Conservation (phyloP, 2,329 filamentous ascomycete species). For the Ilyonectria sp. region DNA sequence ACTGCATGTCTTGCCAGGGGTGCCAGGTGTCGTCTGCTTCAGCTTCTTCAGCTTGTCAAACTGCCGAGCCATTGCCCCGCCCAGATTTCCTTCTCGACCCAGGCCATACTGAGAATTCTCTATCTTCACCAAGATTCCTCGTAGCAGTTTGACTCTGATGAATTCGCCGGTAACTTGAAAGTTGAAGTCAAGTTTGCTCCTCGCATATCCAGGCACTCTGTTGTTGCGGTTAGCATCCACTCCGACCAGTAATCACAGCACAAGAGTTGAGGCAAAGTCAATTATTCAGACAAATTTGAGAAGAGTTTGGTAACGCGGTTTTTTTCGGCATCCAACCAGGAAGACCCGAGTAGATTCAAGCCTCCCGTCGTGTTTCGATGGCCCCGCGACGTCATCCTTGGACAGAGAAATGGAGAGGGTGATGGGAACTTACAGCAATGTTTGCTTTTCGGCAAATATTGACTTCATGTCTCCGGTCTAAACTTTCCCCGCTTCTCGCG, state of each 20-base stretch:
- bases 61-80: constrained; percentile 15
- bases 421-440: constrained; percentile 34
- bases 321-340: constrained; percentile 68
- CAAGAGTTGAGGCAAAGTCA: constrained; percentile 27
- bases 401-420: constrained; percentile 21
- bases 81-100: not conserved
- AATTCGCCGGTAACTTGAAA: not conserved
- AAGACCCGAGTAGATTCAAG: constrained; percentile 43
- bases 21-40: constrained; percentile 20
- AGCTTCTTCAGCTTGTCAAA: constrained; percentile 24
- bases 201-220: constrained; percentile 7
- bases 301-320: constrained; percentile 77
- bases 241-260: constrained; percentile 7
- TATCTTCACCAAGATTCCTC: not conserved
- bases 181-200: constrained; percentile 9
- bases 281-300: constrained; percentile 72
- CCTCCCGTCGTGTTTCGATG: constrained; percentile 56
- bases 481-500: constrained; percentile 77
- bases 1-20: constrained; percentile 15
- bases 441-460: constrained; percentile 7
- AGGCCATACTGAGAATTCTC: not conserved
- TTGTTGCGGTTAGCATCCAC: constrained; percentile 14
- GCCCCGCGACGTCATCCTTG: constrained; percentile 70
- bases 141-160: not conserved
- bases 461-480: constrained; percentile 62